Conservation (phyloP, 495 filamentous ascomycete genomes). For the Tuber umbilicatum region DNA sequence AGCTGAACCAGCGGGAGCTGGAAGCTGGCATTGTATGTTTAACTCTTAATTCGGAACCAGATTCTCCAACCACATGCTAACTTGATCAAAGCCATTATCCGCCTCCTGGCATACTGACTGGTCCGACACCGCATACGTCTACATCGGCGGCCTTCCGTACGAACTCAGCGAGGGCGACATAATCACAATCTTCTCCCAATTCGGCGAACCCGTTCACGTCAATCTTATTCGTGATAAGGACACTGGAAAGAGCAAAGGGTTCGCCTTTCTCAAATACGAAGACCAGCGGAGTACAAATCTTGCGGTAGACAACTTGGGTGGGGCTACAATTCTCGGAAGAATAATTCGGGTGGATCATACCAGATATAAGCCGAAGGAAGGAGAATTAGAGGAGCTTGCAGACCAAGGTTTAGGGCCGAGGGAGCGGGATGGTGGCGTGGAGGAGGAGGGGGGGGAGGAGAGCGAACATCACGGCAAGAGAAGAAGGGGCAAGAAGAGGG, state of each 20-base stretch:
- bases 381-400: conserved; percentile 66
- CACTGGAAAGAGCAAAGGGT: conserved; percentile 86
- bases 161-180: conserved; percentile 94
- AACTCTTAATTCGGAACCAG: conserved; percentile 5
- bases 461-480: conserved; percentile 39
- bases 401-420: conserved; percentile 44
- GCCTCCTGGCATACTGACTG: conserved; percentile 98
- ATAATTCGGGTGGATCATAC: conserved; percentile 85
- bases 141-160: conserved; percentile 90
- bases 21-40: conserved; percentile 67
- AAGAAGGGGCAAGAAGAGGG: conserved; percentile 43
- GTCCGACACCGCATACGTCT: conserved; percentile 92
- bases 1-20: conserved; percentile 91
- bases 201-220: conserved; percentile 83
- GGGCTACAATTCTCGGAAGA: conserved; percentile 72
- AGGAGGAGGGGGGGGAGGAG: conserved; percentile 48
- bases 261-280: conserved; percentile 95
- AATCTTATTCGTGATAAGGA: conserved; percentile 91
- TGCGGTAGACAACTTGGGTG: conserved; percentile 90
- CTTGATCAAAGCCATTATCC: conserved; percentile 49
- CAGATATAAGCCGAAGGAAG: conserved; percentile 79
- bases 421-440: conserved; percentile 45
- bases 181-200: conserved; percentile 95
- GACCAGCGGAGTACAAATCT: conserved; percentile 94
- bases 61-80: conserved; percentile 46